Evolutionary conservation across 2,329 filamentous ascomycete genomes (phyloP).

Genomic region (Lanzia echinophila): DNA sequence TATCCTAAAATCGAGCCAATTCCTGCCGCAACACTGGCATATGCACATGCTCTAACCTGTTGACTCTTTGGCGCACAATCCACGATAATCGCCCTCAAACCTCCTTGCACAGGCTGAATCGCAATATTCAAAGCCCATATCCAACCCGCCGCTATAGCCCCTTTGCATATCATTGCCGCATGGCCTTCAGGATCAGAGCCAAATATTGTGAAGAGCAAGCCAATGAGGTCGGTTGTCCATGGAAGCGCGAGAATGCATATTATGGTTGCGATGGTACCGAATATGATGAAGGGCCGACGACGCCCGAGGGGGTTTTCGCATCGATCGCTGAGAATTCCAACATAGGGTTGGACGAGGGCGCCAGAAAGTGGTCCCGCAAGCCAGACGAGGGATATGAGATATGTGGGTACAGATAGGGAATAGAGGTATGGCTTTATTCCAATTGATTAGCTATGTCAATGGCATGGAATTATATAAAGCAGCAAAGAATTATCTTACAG

Average conservation of each 20-base stretch:
- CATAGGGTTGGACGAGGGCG: slow-evolving; percentile 45
- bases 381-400: slow-evolving; percentile 46
- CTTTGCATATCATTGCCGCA: background rate
- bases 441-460: background rate
- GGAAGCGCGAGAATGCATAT: slow-evolving; percentile 42
- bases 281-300: slow-evolving; percentile 45
- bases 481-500: slow-evolving; percentile 1
- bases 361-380: slow-evolving; percentile 49
- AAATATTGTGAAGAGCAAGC: background rate
- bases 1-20: slow-evolving; percentile 31
- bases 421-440: slow-evolving; percentile 21
- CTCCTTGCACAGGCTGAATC: slow-evolving; percentile 31
- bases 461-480: background rate
- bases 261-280: slow-evolving; percentile 42
- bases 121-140: slow-evolving; percentile 28
- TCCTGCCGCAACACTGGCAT: slow-evolving; percentile 25
- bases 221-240: slow-evolving; percentile 40
- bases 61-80: slow-evolving; percentile 29
- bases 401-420: slow-evolving; percentile 45
- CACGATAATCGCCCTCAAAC: slow-evolving; percentile 30
- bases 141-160: slow-evolving; percentile 17
- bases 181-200: background rate
- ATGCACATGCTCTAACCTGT: slow-evolving; percentile 28
- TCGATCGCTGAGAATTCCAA: slow-evolving; percentile 46
- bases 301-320: slow-evolving; percentile 38